phyloP scores from a whole-genome alignment of 2,329 filamentous ascomycete species.

The Dactylellina cionopaga region DNA sequence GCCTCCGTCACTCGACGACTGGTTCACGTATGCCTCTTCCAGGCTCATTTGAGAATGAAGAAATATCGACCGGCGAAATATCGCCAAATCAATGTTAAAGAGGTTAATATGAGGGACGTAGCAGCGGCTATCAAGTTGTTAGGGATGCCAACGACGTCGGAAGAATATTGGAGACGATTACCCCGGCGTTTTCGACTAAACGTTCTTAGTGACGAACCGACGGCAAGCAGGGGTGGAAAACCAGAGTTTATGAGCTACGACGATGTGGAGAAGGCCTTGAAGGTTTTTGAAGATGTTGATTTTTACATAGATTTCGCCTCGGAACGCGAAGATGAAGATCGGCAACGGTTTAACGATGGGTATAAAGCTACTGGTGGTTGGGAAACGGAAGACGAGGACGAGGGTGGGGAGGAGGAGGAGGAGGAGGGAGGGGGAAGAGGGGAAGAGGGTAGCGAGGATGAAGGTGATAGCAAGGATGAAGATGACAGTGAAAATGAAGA shows the following conservation, averaged over 20 bases:
- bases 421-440: background rate
- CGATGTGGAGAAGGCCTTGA: conserved; percentile 32
- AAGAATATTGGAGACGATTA: conserved; percentile 46
- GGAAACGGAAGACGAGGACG: conserved; percentile 43
- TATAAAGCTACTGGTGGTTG: conserved; percentile 3
- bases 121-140: conserved; percentile 37
- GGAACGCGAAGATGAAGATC: background rate
- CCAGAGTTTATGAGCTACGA: conserved; percentile 31
- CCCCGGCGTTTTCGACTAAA: conserved; percentile 26
- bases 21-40: conserved; percentile 30
- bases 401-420: background rate
- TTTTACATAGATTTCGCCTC: conserved; percentile 2
- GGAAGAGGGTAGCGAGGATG: background rate
- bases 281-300: conserved; percentile 29
- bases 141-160: conserved; percentile 44
- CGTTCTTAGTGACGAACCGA: background rate
- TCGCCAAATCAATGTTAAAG: background rate
- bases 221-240: conserved; percentile 2
- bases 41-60: conserved; percentile 28
- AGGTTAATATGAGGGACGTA: conserved; percentile 16
- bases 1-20: conserved; percentile 37
- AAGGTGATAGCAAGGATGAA: background rate
- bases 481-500: background rate
- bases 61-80: background rate
- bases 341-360: background rate